These are phyloP conservation scores for Elsinoe arachidis DNA, from an alignment of 2,329 filamentous ascomycete species.

Conservation along the genomic window DNA sequence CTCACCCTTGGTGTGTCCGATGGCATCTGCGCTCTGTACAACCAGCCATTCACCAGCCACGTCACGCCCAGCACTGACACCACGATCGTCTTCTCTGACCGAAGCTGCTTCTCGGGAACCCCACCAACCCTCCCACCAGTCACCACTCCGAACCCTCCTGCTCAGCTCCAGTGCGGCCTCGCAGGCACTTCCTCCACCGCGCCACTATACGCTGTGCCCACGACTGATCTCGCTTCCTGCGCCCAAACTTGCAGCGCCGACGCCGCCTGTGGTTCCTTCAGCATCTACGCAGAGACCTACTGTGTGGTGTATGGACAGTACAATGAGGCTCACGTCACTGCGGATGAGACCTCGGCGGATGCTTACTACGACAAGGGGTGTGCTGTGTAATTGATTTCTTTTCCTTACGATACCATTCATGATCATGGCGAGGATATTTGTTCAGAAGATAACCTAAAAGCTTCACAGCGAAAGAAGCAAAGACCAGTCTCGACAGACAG, in stretches of 20 bases:
- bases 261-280: neutral
- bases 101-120: conserved; percentile 1
- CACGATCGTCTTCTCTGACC: conserved; percentile 2
- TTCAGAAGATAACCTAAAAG: neutral
- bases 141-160: neutral
- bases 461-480: neutral
- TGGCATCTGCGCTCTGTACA: conserved; percentile 4
- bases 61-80: neutral
- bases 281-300: neutral
- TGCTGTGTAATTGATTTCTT: neutral
- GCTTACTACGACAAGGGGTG: conserved; percentile 3
- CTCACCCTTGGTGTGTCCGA: neutral
- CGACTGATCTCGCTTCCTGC: neutral
- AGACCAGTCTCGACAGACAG: neutral
- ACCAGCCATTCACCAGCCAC: neutral
- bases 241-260: neutral
- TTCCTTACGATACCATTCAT: conserved; percentile 5
- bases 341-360: neutral
- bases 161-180: neutral
- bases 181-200: neutral
- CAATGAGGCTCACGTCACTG: neutral
- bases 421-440: neutral
- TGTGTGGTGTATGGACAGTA: conserved; percentile 1
- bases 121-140: neutral
- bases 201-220: neutral